phyloP scores from a whole-genome alignment of 768 basidiomycete genomes.

The Lactarius sanguifluus region DNA sequence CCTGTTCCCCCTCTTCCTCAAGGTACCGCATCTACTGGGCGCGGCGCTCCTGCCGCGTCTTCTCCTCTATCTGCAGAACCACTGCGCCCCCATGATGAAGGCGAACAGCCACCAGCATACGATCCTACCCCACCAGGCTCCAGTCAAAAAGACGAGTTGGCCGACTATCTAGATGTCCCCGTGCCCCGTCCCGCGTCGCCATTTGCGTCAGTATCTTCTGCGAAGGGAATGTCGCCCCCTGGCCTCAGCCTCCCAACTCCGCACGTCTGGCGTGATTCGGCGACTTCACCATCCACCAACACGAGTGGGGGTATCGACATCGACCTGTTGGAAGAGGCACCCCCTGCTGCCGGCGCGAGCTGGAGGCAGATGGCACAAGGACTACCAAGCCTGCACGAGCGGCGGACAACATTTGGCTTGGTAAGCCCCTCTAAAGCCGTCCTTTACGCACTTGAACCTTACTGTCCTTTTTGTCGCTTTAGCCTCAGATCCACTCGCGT shows the following conservation, averaged over 20 bases:
- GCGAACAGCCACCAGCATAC: slow-evolving; percentile 13
- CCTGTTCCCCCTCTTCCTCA: slow-evolving; percentile 39
- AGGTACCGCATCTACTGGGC: slow-evolving; percentile 15
- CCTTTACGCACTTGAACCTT: neutral
- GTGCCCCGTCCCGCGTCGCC: slow-evolving; percentile 57
- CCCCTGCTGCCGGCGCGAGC: slow-evolving; percentile 57
- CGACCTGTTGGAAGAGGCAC: slow-evolving; percentile 68
- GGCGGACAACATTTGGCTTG: slow-evolving; percentile 61
- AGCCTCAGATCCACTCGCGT: slow-evolving; percentile 47
- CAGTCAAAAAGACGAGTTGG: slow-evolving; percentile 30
- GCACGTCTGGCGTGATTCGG: slow-evolving; percentile 40
- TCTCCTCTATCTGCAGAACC: slow-evolving; percentile 27
- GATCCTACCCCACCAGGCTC: slow-evolving; percentile 14
- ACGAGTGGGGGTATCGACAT: slow-evolving; percentile 41
- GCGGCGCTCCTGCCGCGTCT: slow-evolving; percentile 9
- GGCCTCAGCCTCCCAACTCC: slow-evolving; percentile 40
- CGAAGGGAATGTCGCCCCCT: slow-evolving; percentile 32
- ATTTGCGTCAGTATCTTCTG: slow-evolving; percentile 46
- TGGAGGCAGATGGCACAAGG: slow-evolving; percentile 58
- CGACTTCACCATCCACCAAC: slow-evolving; percentile 16
- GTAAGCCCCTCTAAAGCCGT: slow-evolving; percentile 41
- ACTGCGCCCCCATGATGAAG: slow-evolving; percentile 2
- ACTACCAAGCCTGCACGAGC: slow-evolving; percentile 35
- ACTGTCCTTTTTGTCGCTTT: neutral
- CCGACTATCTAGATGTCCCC: slow-evolving; percentile 55